Evolutionary conservation across 805 yeast genomes (phyloP).

Genomic region (Candida ulmi): DNA sequence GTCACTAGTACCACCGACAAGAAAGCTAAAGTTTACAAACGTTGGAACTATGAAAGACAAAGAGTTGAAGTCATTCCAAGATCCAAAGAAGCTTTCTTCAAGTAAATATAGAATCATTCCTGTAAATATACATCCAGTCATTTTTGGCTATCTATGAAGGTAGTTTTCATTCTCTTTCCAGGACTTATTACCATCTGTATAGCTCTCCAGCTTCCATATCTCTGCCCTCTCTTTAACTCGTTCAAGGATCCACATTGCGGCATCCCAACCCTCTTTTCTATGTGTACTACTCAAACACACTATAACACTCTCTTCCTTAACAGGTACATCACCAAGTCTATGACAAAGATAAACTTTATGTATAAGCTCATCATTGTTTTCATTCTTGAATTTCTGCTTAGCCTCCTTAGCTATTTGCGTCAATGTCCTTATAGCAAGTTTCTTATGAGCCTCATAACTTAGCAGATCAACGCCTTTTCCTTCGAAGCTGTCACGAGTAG

Average conservation of each 20-base stretch:
- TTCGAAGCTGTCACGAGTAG: slow-evolving; percentile 40
- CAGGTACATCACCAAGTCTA: slow-evolving; percentile 42
- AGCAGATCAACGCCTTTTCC: slow-evolving; percentile 34
- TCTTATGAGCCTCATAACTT: slow-evolving; percentile 40
- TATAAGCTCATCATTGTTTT: slow-evolving; percentile 17
- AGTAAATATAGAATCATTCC: background rate
- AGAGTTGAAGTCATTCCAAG: slow-evolving; percentile 49
- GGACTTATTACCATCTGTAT: slow-evolving; percentile 31
- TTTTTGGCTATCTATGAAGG: slow-evolving; percentile 4
- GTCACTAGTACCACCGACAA: slow-evolving; percentile 40
- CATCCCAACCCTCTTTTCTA: slow-evolving; percentile 42
- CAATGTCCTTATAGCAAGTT: slow-evolving; percentile 36
- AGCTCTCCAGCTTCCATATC: slow-evolving; percentile 47
- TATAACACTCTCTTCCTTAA: slow-evolving; percentile 39
- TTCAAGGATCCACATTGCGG: slow-evolving; percentile 40
- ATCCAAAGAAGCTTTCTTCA: slow-evolving; percentile 42
- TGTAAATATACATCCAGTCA: background rate
- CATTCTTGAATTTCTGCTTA: slow-evolving; percentile 18
- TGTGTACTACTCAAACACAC: slow-evolving; percentile 41
- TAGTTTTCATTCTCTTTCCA: slow-evolving; percentile 40
- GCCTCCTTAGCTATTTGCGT: slow-evolving; percentile 30
- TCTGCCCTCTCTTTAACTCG: slow-evolving; percentile 38
- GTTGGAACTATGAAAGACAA: slow-evolving; percentile 56
- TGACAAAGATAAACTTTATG: slow-evolving; percentile 37
- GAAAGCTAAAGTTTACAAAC: slow-evolving; percentile 42